A percentile compares a stretch with the other conserved stretches of the same genome.
phyloP scores from a whole-genome alignment of 2,329 filamentous ascomycete genomes.

The Sporothrix curviconia region DNA sequence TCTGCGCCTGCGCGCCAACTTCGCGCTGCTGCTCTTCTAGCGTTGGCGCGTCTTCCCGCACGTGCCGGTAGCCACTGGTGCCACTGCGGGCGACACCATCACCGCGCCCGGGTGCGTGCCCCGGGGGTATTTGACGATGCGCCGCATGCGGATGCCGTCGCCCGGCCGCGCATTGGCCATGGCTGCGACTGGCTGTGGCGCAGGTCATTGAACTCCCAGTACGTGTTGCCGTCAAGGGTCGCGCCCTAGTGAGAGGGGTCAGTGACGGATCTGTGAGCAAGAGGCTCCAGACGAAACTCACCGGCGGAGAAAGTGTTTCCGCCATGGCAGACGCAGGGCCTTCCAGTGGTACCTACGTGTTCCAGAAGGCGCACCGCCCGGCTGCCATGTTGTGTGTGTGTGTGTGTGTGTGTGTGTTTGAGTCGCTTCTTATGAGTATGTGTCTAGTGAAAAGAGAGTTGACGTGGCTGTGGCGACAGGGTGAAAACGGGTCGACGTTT shows the following conservation, averaged over 20 bases:
- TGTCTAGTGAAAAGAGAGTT: background rate
- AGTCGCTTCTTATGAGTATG: too few relatives aligned
- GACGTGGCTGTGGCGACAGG: background rate
- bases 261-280: background rate
- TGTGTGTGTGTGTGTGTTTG: too few relatives aligned
- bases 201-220: slow-evolving; percentile 58
- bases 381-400: background rate
- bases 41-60: slow-evolving; percentile 46
- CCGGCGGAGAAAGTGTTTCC: slow-evolving; percentile 56
- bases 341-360: slow-evolving; percentile 58
- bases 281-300: slow-evolving; percentile 24
- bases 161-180: slow-evolving; percentile 20
- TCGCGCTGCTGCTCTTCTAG: slow-evolving; percentile 52
- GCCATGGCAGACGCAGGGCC: slow-evolving; percentile 55
- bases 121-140: slow-evolving; percentile 55
- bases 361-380: slow-evolving; percentile 27
- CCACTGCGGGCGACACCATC: slow-evolving; percentile 54
- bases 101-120: slow-evolving; percentile 49
- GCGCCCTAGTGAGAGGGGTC: slow-evolving; percentile 40
- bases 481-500: background rate
- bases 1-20: slow-evolving; percentile 43
- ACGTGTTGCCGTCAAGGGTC: slow-evolving; percentile 62
- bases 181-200: slow-evolving; percentile 31
- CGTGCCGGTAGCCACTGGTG: slow-evolving; percentile 64
- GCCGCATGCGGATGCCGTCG: slow-evolving; percentile 40